Base-by-base conservation (phyloP, 345 rosid genomes). In the Pistacia vera region DNA sequence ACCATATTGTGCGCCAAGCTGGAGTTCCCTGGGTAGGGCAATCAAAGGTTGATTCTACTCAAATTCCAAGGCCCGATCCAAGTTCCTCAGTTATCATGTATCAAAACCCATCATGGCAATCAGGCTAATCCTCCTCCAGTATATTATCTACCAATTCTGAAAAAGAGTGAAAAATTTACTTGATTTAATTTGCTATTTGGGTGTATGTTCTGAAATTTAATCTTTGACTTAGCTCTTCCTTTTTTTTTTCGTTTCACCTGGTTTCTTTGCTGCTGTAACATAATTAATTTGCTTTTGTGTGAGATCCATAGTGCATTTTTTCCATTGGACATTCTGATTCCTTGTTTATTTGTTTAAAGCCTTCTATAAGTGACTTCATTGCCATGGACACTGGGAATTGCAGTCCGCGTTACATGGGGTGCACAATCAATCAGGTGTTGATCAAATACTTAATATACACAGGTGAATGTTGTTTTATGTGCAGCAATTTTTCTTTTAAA, bases 401-500 rank as follows among this genome's bases (percentile, higher is more conserved):
- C 81, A 93, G 99, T 84, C 99, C 98, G 28, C 97, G 97, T 63
- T 90, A 86, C 86, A 90, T 95, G 94, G 88, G 99, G 86, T 95
- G 98, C 83, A 93, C 99, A 44, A 89, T 95, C 80, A 88, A 86
- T 83, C 99, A 93, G 97, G 99, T 86, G 22, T 13, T 0, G 59
- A 49, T 56, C 51, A 60, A 63, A 52, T 68, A 36, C 28, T 76
- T 10, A 48, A 51, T 28, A 25, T 68, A 33, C 66, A 20, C 81
- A 85, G 52, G 52, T 10, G 20, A 10, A 51, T 6, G 51, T 38
- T 18, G 3, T 65, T 41, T 64, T 63, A 13, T 64, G n/a, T 38
- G 51, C 22, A 36, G 7, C 8, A 17, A 7, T 63, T 5, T 35
- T 7, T 61, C 36, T 36, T 16, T 17, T 16, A 35, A 18, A 16